These are phyloP conservation scores for Coprinopsis cinerea DNA, from an alignment of 768 basidiomycete species.

Conservation along the genomic window DNA sequence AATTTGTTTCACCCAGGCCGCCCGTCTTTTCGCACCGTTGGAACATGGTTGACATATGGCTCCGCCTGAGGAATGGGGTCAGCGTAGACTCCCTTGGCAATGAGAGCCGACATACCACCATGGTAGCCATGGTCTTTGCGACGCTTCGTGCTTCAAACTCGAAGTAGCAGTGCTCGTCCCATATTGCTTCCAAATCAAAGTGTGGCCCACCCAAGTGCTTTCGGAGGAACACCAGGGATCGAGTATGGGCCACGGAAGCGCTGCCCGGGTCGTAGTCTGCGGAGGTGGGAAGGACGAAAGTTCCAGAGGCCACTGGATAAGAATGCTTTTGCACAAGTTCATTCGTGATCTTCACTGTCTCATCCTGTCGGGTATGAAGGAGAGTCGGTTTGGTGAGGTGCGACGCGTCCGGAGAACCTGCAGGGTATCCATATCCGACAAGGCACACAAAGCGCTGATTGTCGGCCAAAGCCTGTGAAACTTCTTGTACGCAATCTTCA, in stretches of 20 bases:
- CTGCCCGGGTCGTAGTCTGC: conserved; percentile 34
- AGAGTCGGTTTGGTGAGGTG: conserved; percentile 27
- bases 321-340: conserved; percentile 20
- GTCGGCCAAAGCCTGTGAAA: conserved; percentile 22
- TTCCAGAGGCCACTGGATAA: conserved; percentile 27
- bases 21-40: conserved; percentile 31
- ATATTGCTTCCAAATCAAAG: conserved; percentile 55
- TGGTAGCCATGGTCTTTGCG: conserved; percentile 49
- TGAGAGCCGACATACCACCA: conserved; percentile 36
- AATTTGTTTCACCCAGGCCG: not conserved
- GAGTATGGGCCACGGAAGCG: conserved; percentile 40
- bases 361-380: conserved; percentile 28
- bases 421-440: conserved; percentile 27
- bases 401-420: conserved; percentile 7
- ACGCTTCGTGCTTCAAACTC: conserved; percentile 49
- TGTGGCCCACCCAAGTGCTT: conserved; percentile 42
- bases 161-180: conserved; percentile 53
- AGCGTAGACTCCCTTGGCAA: not conserved
- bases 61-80: conserved; percentile 31
- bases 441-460: conserved; percentile 32
- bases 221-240: conserved; percentile 40
- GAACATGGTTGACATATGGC: conserved; percentile 56
- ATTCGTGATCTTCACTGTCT: conserved; percentile 17
- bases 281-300: conserved; percentile 39
- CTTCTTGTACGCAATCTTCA: conserved; percentile 18